Evolutionary conservation across 2,329 filamentous ascomycete species (phyloP), one percentile per base, ranked within the genome.

Genomic region (Calonectria pseudoreteaudii): DNA sequence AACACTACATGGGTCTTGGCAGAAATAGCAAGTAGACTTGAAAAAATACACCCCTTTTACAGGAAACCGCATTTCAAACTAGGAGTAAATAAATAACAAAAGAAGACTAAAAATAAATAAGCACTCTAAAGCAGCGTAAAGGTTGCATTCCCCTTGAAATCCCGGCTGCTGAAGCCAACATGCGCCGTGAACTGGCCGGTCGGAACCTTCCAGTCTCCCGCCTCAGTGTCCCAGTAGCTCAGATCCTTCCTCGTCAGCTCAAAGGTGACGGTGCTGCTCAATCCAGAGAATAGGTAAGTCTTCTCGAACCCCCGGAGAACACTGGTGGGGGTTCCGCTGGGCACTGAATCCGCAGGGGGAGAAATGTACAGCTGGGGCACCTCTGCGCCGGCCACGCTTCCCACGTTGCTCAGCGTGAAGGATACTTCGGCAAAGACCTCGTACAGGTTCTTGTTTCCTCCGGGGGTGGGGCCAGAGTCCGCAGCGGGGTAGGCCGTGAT

Each of bases 371-470:
- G 82, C 82, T 91, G 89, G 0, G 88, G 85, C 0, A 90, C 87
- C 79, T 90, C 87, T 36, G 87, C 84, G 4, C 90, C 90, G n/a
- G 82, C 77, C 4, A 85, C 78, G 2, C 70, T 44, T 28, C 94
- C 94, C 2, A 87, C 91, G 86, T 96, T 96, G 71, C 87, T 89
- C 47, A 96, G 86, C 1, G 87, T 91, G 0, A 90, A 90, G 0
- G 90, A 90, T 16, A 93, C 90, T 10, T 85, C 86, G 6, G 85
- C 84, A 0, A 88, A 84, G 0, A 80, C 81, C 16, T 88, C 86
- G 79, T 85, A 89, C 36, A 90, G 85, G 70, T 89, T 87, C 1
- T 83, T 80, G 5, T 82, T 83, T 1, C 88, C 88, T 31, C 88
- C 88, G 0, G 87, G 83, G 2, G 84, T 82, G 3, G 79, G 56